phyloP scores from a whole-genome alignment of 352 stramenopile genomes.

The Phytophthora sp. region DNA sequence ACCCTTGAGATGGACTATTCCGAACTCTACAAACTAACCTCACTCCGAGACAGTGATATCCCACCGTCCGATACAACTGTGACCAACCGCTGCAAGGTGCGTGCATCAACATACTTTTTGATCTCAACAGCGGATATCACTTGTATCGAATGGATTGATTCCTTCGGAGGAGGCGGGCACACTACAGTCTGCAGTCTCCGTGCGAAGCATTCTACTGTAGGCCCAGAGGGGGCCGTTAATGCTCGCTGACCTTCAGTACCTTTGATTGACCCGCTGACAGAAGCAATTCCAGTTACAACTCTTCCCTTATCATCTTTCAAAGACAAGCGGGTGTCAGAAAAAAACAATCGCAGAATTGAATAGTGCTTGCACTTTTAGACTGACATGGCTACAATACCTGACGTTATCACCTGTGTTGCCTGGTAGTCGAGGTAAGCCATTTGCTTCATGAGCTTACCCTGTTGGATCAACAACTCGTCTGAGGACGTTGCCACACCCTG shows the following conservation, averaged over 20 bases:
- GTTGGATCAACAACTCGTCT: constrained; percentile 53
- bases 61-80: constrained; percentile 48
- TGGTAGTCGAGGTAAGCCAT: constrained; percentile 57
- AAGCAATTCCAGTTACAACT: background rate
- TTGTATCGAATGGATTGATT: constrained; percentile 18
- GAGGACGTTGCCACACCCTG: constrained; percentile 54
- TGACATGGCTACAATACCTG: constrained; percentile 20
- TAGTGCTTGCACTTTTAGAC: background rate
- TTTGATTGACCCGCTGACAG: background rate
- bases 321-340: background rate
- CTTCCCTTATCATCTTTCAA: constrained; percentile 16
- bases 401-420: constrained; percentile 26
- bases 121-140: constrained; percentile 28
- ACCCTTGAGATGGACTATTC: background rate
- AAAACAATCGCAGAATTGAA: background rate
- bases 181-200: constrained; percentile 46
- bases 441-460: constrained; percentile 48
- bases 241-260: background rate
- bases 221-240: background rate
- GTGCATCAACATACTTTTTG: constrained; percentile 46
- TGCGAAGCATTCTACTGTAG: constrained; percentile 32
- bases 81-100: constrained; percentile 51
- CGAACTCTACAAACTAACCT: constrained; percentile 32
- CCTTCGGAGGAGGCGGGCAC: constrained; percentile 22
- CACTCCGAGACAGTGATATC: constrained; percentile 30